Evolutionary conservation across 2,329 filamentous ascomycete genomes (phyloP), one percentile per base, ranked within the genome.

Genomic region (Ophiostoma fasciatum): DNA sequence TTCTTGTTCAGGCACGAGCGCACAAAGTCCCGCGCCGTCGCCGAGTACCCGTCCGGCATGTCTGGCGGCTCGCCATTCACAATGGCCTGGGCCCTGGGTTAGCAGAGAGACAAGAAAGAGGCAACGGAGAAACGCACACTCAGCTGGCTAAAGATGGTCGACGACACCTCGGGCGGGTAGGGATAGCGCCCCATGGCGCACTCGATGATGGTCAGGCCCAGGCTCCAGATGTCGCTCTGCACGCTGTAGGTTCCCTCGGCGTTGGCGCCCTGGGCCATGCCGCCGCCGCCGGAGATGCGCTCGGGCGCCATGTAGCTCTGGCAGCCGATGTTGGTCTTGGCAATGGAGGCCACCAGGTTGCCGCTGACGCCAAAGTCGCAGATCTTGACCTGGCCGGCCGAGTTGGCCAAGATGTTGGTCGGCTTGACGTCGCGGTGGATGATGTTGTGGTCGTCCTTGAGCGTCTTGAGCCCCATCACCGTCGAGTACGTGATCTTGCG

Each of bases 261-360:
- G 38, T 71, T 70, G 40, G 75, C 72, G 14, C 76, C 66, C 42
- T 79, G 71, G 40, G 82, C 74, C 50, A 85, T 74, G 17, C 80
- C 80, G 38, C 87, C 85, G 33, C 87, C 85, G 33, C 83, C 84
- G 8, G 84, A 84, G 49, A 98, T 98, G 45, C 90, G 68, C 57
- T 98, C 90, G 0, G 90, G 90, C 0, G 90, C 90, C 90, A 98
- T 98, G 61, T 98, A 98, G 52, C 87, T 94, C 60, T 98, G 90
- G 51, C 90, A 98, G 27, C 90, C 90, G 50, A 98, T 98, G 54
- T 98, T 98, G 20, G 90, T 98, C 60, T 92, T 94, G 35, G 90
- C 90, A 49, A 96, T 96, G 61, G 85, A 94, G 18, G 90, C 88
- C 17, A 98, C 90, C 18, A 98, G 63, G 50, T 98, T 98, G 36